Evolutionary conservation across 768 basidiomycete genomes (phyloP).

Genomic region (Tulasnella sp.): DNA sequence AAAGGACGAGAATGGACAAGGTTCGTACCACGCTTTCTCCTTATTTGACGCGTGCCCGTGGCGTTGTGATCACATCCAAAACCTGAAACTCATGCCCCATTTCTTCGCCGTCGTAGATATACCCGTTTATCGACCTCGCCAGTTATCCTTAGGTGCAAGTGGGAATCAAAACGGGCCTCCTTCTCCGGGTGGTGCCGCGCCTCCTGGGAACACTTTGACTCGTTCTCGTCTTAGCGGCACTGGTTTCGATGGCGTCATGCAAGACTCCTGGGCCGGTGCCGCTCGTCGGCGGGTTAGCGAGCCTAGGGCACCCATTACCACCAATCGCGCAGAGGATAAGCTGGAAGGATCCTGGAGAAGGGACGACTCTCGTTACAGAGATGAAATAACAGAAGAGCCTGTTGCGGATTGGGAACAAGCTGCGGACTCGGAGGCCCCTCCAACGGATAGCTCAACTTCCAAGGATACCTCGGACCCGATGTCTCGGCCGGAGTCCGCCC

Average conservation of each 20-base stretch:
- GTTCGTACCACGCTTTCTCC: neutral
- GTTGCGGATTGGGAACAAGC: conserved; percentile 13
- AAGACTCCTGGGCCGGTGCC: conserved; percentile 15
- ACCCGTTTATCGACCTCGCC: conserved; percentile 19
- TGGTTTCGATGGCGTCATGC: conserved; percentile 21
- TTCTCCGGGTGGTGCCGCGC: conserved; percentile 3
- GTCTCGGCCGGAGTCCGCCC: neutral
- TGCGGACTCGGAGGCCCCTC: neutral
- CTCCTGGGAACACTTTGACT: neutral
- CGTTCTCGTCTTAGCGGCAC: conserved; percentile 13
- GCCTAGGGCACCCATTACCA: neutral
- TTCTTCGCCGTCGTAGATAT: neutral
- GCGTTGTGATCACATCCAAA: neutral
- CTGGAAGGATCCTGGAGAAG: conserved; percentile 17
- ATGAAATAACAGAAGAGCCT: conserved; percentile 17
- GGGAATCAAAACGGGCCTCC: conserved; percentile 2
- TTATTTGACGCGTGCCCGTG: neutral
- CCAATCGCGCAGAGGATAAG: conserved; percentile 8
- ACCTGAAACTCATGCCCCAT: neutral
- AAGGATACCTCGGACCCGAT: neutral
- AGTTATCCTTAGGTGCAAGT: conserved; percentile 12
- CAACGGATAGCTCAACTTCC: neutral
- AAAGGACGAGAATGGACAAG: conserved; percentile 18
- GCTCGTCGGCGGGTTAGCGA: conserved; percentile 2
- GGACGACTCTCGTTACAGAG: conserved; percentile 2